A percentile compares a stretch with the other conserved stretches of the same genome.
These are phyloP conservation scores for Fusarium buharicum DNA, from an alignment of 2,329 filamentous ascomycete genomes.

Conservation along the genomic window DNA sequence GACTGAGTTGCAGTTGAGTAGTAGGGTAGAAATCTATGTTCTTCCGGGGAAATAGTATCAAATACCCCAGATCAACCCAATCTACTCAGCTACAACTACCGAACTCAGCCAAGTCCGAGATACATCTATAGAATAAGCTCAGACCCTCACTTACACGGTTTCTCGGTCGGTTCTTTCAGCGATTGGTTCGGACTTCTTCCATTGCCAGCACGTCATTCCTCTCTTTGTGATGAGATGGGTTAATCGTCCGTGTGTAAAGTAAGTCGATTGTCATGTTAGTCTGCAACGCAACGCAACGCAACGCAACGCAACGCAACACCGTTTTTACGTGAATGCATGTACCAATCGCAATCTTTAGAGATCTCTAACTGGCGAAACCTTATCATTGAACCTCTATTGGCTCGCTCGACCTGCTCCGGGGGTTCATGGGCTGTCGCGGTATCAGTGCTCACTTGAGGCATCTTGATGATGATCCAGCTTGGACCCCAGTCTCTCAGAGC, in stretches of 20 bases:
- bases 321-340: not conserved
- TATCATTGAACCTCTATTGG: conserved; percentile 35
- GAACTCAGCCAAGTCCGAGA: not conserved
- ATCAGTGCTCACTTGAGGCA: conserved; percentile 3
- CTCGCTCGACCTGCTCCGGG: not conserved
- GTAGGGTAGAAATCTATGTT: not conserved
- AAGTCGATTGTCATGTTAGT: conserved; percentile 15
- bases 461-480: not conserved
- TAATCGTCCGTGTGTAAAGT: conserved; percentile 8
- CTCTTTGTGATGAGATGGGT: conserved; percentile 19
- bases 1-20: not conserved
- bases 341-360: conserved; percentile 1
- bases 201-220: conserved; percentile 39
- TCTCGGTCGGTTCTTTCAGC: conserved; percentile 38
- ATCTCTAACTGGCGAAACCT: conserved; percentile 8
- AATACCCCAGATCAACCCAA: not conserved
- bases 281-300: too few relatives aligned
- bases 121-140: not conserved
- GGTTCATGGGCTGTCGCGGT: conserved; percentile 15
- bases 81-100: not conserved
- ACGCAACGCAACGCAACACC: conserved; percentile 1
- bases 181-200: conserved; percentile 31
- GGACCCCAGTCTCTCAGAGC: conserved; percentile 1
- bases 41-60: not conserved
- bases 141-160: not conserved